phyloP scores from a whole-genome alignment of 2,329 filamentous ascomycete species.

The Fusarium sp. region DNA sequence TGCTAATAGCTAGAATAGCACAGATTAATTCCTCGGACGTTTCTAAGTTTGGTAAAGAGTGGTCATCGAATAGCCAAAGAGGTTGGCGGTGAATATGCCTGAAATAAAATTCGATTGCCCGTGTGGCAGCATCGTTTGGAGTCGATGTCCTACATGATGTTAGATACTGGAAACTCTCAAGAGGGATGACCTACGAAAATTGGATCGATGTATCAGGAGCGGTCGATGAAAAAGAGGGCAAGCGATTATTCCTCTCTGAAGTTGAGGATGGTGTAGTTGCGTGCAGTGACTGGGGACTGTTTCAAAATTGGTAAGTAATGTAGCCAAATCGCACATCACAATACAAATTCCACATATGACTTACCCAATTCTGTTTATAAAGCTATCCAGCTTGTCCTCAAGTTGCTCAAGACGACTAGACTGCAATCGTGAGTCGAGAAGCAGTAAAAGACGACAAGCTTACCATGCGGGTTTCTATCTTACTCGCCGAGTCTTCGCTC shows the following conservation, averaged over 20 bases:
- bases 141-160: rapidly evolving
- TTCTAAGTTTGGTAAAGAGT: background rate
- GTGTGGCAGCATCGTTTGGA: background rate
- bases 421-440: background rate
- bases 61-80: slow-evolving; percentile 24
- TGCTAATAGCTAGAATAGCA: slow-evolving; percentile 13
- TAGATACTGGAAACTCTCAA: too few species aligned
- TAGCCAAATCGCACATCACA: too few species aligned
- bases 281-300: slow-evolving; percentile 8
- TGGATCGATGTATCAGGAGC: background rate
- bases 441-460: too few species aligned
- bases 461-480: slow-evolving; percentile 14
- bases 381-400: slow-evolving; percentile 32
- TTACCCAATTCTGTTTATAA: slow-evolving; percentile 25
- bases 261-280: slow-evolving; percentile 8
- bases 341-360: background rate
- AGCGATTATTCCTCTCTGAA: background rate
- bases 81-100: slow-evolving; percentile 29
- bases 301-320: background rate
- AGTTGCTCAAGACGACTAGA: slow-evolving; percentile 25
- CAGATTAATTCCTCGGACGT: slow-evolving; percentile 8
- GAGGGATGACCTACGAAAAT: too few species aligned
- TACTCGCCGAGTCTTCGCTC: background rate
- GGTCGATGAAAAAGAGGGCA: background rate
- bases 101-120: slow-evolving; percentile 30